Conservation (phyloP, 2,329 filamentous ascomycete species). For the Colletotrichum chrysophilum region DNA sequence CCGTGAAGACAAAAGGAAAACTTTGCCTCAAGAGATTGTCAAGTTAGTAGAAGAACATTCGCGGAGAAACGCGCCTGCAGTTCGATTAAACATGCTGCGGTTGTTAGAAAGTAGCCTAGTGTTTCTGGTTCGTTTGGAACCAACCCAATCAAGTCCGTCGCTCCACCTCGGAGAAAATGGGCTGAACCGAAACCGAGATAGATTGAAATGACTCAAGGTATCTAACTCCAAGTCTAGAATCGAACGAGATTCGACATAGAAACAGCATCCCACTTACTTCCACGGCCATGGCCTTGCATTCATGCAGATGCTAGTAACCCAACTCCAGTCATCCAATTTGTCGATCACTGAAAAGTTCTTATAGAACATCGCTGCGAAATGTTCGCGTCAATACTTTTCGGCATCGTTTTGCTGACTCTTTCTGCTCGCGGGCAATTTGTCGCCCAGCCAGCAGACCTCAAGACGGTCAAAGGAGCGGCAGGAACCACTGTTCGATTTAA, state of each 20-base stretch:
- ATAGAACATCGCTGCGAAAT: background rate
- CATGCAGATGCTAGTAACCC: background rate
- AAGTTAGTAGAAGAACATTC: background rate
- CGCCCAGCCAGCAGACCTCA: background rate
- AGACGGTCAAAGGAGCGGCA: background rate
- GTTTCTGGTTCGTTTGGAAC: background rate
- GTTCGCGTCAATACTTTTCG: background rate
- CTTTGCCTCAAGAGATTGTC: background rate
- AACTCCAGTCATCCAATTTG: background rate
- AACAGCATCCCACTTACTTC: background rate
- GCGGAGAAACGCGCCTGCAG: background rate
- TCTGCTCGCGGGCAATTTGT: background rate
- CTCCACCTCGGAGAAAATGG: background rate
- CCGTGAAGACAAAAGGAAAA: background rate
- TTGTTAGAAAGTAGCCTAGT: background rate
- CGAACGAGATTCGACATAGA: background rate
- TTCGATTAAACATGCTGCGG: fast-evolving
- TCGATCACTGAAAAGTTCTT: background rate
- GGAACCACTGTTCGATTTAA: constrained; percentile 6
- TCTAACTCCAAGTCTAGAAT: background rate
- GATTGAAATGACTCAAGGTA: background rate
- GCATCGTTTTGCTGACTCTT: background rate
- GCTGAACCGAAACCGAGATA: background rate
- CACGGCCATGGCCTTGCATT: background rate
- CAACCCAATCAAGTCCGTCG: background rate